Evolutionary conservation across 495 filamentous ascomycete genomes (phyloP).

Genomic region (Massariosphaeria phaeospora): DNA sequence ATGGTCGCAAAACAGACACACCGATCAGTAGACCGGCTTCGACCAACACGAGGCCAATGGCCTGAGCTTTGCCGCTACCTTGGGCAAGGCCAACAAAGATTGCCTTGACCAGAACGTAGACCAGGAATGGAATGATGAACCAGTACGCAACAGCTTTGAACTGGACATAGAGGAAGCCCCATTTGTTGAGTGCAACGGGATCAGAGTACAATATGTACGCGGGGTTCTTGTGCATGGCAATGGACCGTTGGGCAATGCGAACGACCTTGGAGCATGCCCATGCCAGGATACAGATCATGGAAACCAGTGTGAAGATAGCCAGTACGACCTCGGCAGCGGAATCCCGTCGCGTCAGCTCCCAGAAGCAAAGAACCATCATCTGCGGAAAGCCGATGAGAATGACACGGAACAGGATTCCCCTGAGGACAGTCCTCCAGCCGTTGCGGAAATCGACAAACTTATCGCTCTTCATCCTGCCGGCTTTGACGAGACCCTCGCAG

Average conservation of each 20-base stretch:
- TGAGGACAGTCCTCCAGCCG: conserved; percentile 79
- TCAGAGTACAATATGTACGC: conserved; percentile 98
- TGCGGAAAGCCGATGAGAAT: conserved; percentile 92
- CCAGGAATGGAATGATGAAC: conserved; percentile 79
- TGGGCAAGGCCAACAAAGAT: conserved; percentile 90
- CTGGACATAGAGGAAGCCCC: conserved; percentile 97
- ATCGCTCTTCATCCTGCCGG: conserved; percentile 75
- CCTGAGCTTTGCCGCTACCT: conserved; percentile 66
- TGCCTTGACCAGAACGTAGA: conserved; percentile 77
- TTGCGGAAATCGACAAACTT: conserved; percentile 92
- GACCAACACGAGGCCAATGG: conserved; percentile 77
- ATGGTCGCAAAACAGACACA: conserved; percentile 77
- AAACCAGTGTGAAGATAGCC: conserved; percentile 83
- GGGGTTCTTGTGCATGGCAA: conserved; percentile 90
- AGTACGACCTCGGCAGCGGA: conserved; percentile 84
- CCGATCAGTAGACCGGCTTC: conserved; percentile 76
- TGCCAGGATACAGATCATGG: conserved; percentile 69
- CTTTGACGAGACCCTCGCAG: conserved; percentile 67
- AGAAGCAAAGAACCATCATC: conserved; percentile 84
- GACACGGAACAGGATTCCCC: conserved; percentile 88
- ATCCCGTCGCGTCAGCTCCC: conserved; percentile 85
- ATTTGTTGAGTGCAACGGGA: conserved; percentile 87
- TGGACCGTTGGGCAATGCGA: conserved; percentile 78
- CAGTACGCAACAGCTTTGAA: conserved; percentile 96
- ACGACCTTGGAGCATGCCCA: conserved; percentile 91